A percentile compares a stretch with the other conserved stretches of the same genome.
Evolutionary conservation across 345 rosid species (phyloP).

Genomic region (Gossypium arboreum): DNA sequence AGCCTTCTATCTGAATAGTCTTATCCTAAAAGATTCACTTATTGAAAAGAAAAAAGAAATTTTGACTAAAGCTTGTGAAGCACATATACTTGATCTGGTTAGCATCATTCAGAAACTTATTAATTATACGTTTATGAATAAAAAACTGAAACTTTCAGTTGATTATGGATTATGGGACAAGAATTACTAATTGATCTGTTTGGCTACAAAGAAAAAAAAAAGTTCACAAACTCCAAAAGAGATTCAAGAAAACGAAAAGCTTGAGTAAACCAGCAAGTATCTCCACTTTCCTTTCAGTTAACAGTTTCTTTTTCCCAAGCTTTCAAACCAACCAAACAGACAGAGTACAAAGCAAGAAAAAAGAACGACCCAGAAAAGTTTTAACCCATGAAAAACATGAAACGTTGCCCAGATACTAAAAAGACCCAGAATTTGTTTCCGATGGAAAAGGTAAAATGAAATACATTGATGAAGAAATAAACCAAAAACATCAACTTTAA

Average conservation of each 20-base stretch:
- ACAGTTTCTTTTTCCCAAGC: background rate
- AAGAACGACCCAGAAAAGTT: constrained; percentile 9
- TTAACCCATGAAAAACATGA: background rate
- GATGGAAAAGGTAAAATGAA: background rate
- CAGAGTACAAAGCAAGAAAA: constrained; percentile 12
- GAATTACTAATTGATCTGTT: constrained; percentile 12
- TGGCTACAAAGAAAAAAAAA: background rate
- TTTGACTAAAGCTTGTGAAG: background rate
- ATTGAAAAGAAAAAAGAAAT: background rate
- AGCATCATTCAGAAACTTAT: constrained; percentile 1
- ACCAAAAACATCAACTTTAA: constrained; percentile 3
- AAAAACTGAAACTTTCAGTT: background rate
- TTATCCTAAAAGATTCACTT: background rate
- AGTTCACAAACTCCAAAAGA: constrained; percentile 6
- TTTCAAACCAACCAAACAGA: constrained; percentile 25
- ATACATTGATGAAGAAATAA: constrained; percentile 3
- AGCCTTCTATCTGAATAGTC: constrained; percentile 18
- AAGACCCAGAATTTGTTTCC: background rate
- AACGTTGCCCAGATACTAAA: background rate
- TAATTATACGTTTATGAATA: background rate
- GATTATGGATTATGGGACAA: background rate
- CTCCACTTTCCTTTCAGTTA: constrained; percentile 3
- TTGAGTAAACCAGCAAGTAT: constrained; percentile 3
- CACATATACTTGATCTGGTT: constrained; percentile 8
- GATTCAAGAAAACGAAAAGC: constrained; percentile 8